Evolutionary conservation across 805 yeast genomes (phyloP).

Genomic region (Priceomyces melissophilus): DNA sequence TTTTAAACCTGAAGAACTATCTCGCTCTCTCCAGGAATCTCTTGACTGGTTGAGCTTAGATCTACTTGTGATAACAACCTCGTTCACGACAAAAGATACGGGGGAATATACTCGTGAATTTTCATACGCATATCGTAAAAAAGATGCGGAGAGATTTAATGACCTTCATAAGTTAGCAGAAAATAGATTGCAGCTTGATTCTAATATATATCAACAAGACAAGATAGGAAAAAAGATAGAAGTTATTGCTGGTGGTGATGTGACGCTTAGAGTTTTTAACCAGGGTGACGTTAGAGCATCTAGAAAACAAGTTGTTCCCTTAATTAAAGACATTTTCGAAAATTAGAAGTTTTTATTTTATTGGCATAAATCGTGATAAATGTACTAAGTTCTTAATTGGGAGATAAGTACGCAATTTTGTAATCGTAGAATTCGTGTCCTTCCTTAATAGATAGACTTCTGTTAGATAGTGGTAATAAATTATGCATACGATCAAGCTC

Average conservation of each 20-base stretch:
- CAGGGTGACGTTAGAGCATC: conserved; percentile 57
- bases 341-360: conserved; percentile 1
- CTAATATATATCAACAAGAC: conserved; percentile 20
- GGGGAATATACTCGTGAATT: conserved; percentile 34
- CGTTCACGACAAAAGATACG: conserved; percentile 33
- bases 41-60: conserved; percentile 21
- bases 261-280: conserved; percentile 36
- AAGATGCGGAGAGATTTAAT: conserved; percentile 11
- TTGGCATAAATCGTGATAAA: background rate
- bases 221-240: conserved; percentile 7
- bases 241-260: conserved; percentile 2
- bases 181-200: conserved; percentile 21
- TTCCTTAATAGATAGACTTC: conserved; percentile 11
- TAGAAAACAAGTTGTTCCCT: conserved; percentile 85
- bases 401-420: conserved; percentile 22
- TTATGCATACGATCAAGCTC: conserved; percentile 14
- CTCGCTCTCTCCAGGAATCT: conserved; percentile 18
- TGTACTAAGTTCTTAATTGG: background rate
- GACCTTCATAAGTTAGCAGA: conserved; percentile 17
- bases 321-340: conserved; percentile 32
- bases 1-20: conserved; percentile 21
- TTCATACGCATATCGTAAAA: conserved; percentile 19
- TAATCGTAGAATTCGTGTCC: conserved; percentile 12
- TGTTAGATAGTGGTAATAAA: conserved; percentile 16
- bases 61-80: conserved; percentile 34